These are phyloP conservation scores for Seiridium cupressi DNA, from an alignment of 2,329 filamentous ascomycete genomes.

Conservation along the genomic window DNA sequence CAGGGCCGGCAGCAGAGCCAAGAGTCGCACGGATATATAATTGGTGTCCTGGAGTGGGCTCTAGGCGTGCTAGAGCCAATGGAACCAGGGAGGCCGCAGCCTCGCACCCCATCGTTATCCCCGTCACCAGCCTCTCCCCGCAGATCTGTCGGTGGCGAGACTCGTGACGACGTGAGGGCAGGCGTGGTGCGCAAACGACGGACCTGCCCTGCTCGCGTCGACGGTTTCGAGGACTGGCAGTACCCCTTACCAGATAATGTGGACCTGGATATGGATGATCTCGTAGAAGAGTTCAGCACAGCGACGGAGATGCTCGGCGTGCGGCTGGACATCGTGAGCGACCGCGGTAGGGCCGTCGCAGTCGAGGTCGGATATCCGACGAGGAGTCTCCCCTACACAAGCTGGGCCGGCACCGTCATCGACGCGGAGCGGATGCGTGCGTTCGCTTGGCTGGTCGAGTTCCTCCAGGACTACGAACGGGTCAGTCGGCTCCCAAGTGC, in stretches of 20 bases:
- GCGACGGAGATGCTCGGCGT: neutral
- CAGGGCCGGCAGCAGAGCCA: no score
- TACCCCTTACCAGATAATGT: neutral
- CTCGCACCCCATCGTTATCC: no score
- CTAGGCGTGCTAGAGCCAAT: no score
- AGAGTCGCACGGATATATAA: no score
- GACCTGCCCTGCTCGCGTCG: no score
- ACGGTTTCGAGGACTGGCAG: neutral
- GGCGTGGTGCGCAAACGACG: no score
- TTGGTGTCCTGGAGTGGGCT: no score
- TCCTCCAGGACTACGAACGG: neutral
- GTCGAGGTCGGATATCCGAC: neutral
- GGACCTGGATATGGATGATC: neutral
- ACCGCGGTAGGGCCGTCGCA: neutral
- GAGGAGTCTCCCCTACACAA: neutral
- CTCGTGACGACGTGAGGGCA: no score
- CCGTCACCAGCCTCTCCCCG: no score
- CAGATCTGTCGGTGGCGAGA: no score
- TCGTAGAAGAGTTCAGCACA: neutral
- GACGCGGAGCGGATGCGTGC: neutral
- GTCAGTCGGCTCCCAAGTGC: neutral
- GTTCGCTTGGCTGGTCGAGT: neutral
- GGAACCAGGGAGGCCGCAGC: no score
- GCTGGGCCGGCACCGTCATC: neutral
- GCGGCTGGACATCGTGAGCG: neutral